Evolutionary conservation across 2,329 filamentous ascomycete species (phyloP), one percentile per base, ranked within the genome.

Genomic region (Calonectria pauciramosa): DNA sequence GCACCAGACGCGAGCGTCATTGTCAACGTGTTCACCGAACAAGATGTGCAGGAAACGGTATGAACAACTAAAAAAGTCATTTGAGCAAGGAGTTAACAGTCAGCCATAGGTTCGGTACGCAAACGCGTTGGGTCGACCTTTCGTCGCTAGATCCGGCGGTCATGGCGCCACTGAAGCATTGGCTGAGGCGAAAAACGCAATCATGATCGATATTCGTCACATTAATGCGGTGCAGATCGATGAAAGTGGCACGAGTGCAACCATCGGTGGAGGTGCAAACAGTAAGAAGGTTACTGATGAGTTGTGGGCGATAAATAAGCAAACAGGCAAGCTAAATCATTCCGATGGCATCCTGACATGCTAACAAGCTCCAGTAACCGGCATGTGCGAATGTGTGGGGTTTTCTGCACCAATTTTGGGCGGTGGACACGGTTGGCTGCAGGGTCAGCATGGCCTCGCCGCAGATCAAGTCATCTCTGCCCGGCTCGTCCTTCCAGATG

Each of bases 361-460:
- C 51, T 59, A 23, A 30, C 44, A 30, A 2, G 13, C 1, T 14
- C 16, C 32, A 70, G 68, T 70, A 20, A 70, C 56, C 34, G 68
- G 68, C 18, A 70, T 64, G 3, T 70, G 68, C 4, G 68, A 70
- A 54, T 26, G 1, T 11, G 9, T 18, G 5, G 3, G 32, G 4
- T 1, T 36, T 9, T 18, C 16, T 26, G 23, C 13, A 14, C 63
- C 65, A 14, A 26, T 65, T 0, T 73, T 79, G 0, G 77, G 77
- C 0, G 77, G 77, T 0, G 77, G 77, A 0, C 77, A 79, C 8
- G 77, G 77, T 0, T 79, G 77, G 75, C 13, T 79, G 0, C 77
- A 77, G 32, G 77, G 77, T 0, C 73, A 76, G 23, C 63, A 76
- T 4, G 77, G 77, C 0, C 20, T 79, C 0, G 41, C 68, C 0